phyloP scores from a whole-genome alignment of 441 rosid species.

The Bruguiera hainesii region DNA sequence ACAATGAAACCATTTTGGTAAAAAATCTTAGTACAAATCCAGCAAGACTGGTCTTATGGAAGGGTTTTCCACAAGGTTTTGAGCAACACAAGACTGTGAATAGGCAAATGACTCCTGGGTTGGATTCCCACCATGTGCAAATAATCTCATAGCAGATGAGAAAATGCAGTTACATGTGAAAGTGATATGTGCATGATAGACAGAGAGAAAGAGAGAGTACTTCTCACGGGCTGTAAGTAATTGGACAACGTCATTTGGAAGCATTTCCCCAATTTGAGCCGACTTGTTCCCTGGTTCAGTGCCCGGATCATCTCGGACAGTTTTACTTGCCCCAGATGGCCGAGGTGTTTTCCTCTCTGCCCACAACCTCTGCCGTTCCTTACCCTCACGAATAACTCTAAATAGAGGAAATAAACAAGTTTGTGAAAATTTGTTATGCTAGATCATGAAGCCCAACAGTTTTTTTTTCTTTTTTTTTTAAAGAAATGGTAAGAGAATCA shows the following conservation, averaged over 20 bases:
- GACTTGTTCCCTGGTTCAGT: slow-evolving; percentile 34
- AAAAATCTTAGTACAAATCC: slow-evolving; percentile 7
- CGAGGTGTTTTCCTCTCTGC: slow-evolving; percentile 58
- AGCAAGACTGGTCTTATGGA: too few relatives aligned
- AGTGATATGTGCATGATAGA: background rate
- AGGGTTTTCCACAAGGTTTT: too few relatives aligned
- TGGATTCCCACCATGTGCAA: too few relatives aligned
- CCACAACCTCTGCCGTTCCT: slow-evolving; percentile 64
- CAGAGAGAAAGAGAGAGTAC: slow-evolving; percentile 32
- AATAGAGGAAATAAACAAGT: background rate
- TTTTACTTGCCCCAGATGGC: slow-evolving; percentile 29
- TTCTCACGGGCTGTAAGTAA: slow-evolving; percentile 80
- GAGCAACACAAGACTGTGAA: too few relatives aligned
- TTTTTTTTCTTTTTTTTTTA: background rate
- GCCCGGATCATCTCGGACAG: slow-evolving; percentile 30
- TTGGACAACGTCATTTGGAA: slow-evolving; percentile 71
- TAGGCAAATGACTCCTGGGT: too few relatives aligned
- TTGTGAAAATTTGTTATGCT: background rate
- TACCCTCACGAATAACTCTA: slow-evolving; percentile 68
- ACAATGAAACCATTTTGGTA: slow-evolving; percentile 2
- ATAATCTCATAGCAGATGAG: background rate
- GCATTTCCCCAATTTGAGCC: slow-evolving; percentile 53
- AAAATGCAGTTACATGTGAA: background rate
- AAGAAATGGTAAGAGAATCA: background rate
- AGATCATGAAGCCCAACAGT: background rate